These are phyloP conservation scores for Bidens hawaiensis DNA, from an alignment of 140 eudicot species.

Conservation along the genomic window DNA sequence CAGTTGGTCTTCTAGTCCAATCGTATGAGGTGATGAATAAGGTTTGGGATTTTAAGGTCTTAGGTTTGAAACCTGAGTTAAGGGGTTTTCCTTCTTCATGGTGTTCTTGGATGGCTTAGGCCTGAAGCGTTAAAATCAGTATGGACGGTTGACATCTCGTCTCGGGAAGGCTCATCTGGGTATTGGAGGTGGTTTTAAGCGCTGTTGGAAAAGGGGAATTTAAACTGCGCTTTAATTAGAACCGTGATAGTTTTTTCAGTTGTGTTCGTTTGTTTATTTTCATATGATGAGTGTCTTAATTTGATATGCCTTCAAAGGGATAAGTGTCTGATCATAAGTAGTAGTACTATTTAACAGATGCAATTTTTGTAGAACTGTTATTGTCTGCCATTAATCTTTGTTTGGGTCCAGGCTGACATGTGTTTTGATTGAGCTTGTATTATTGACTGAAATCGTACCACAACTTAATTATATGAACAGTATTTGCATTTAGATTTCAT, in stretches of 20 bases:
- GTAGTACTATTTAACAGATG: conserved; percentile 3
- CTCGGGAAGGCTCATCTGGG: no score
- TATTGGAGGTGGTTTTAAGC: no score
- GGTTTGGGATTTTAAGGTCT: no score
- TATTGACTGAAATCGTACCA: conserved; percentile 18
- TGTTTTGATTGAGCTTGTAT: conserved; percentile 13
- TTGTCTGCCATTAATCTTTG: conserved; percentile 11
- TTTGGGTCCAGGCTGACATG: conserved; percentile 23
- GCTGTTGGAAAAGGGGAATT: no score
- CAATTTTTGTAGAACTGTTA: not conserved
- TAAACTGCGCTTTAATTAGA: not conserved
- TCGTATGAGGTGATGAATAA: no score
- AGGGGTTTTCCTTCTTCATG: no score
- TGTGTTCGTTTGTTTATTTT: not conserved
- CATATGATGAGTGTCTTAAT: not conserved
- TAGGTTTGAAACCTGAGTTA: no score
- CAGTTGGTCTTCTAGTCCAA: no score
- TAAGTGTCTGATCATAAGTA: not conserved
- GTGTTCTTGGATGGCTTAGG: no score
- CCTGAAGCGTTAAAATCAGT: no score
- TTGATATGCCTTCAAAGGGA: not conserved
- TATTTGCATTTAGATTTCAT: conserved; percentile 1
- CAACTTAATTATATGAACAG: conserved; percentile 13
- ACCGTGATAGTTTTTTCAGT: not conserved
- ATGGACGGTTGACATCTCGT: no score